Conservation (phyloP, 192 early-diverging fungal genomes). For the Mortierella alpina region DNA sequence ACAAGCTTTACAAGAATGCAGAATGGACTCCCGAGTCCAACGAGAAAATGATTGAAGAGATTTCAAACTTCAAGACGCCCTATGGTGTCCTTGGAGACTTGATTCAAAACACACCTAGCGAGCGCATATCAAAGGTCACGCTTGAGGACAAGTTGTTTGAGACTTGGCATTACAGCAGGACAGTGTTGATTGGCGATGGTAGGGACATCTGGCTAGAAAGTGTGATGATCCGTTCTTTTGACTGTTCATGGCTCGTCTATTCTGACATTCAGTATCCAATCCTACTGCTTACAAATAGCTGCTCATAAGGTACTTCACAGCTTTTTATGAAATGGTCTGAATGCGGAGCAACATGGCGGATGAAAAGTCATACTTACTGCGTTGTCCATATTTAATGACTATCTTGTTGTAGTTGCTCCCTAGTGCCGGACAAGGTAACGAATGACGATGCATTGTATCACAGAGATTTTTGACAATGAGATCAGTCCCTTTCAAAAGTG, state of each 20-base stretch:
- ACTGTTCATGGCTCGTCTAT: too few species aligned
- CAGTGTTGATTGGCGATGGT: slow-evolving; percentile 19
- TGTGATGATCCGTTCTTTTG: neutral
- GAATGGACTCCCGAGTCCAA: slow-evolving; percentile 15
- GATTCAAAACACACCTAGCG: slow-evolving; percentile 3
- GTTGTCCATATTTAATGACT: too few species aligned
- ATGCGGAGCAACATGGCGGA: too few species aligned
- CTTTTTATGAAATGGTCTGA: too few species aligned
- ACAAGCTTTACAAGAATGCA: neutral
- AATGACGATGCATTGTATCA: neutral
- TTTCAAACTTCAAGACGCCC: slow-evolving; percentile 4
- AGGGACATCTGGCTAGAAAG: neutral
- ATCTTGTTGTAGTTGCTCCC: neutral
- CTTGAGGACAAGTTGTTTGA: slow-evolving; percentile 17
- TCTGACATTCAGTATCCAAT: neutral
- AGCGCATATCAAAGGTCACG: slow-evolving; percentile 1
- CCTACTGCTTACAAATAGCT: neutral
- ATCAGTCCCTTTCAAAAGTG: neutral
- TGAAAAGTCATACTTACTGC: too few species aligned
- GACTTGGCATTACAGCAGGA: slow-evolving; percentile 2
- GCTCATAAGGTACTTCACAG: too few species aligned
- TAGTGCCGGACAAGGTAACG: slow-evolving; percentile 12
- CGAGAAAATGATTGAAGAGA: slow-evolving; percentile 6
- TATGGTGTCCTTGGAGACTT: neutral
- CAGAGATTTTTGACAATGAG: neutral